Base-by-base conservation (phyloP, 1,284 basidiomycete genomes). In the Tremellales sp. region DNA sequence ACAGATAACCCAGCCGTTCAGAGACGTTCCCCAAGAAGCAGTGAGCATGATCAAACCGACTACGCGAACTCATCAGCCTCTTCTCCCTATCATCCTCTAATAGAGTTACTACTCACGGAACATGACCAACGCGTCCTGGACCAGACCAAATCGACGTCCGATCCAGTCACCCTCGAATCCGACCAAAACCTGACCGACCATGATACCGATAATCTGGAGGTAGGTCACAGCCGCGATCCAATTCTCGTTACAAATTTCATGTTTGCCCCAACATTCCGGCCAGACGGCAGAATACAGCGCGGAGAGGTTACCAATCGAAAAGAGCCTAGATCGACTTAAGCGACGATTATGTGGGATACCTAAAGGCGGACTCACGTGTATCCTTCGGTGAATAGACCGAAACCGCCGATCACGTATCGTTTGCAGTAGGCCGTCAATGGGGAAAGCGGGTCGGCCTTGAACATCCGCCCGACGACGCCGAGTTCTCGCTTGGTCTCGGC, bases 91-190 rank as follows among this genome's bases (percentile, higher is more conserved):
- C 10, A 19, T 19, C 25, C 33, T 17, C n/a, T 7, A 33, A 44
- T 43, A 7, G 31, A 21, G 17, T 22, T 23, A 42, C 13, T 24
- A 59, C 62, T 47, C 24, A 64, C 62, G 57, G 31, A 65, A 62
- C 72, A 74, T 73, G 54, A 75, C 58, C 45, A 73, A 57, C 1
- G 73, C 73, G 46, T 74, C 74, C 60, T 76, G 74, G 33, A 75
- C 68, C 60, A 79, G 69, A 56, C 78, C 77, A 51, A 78, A 77
- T 55, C 71, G 70, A 49, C 79, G 71, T 33, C 79, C 79, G 52
- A 81, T 76, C 77, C 78, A 81, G 60, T 81, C 79, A 46, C 77
- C 79, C 61, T 81, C 78, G 60, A 79, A 62, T 45, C 79, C 79
- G 57, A 81, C 79, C 45, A 72, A 60, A 51, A 79, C 70, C 64